These are phyloP conservation scores for Backusella tuberculispora DNA, from an alignment of 192 early-diverging fungal genomes.

Conservation along the genomic window DNA sequence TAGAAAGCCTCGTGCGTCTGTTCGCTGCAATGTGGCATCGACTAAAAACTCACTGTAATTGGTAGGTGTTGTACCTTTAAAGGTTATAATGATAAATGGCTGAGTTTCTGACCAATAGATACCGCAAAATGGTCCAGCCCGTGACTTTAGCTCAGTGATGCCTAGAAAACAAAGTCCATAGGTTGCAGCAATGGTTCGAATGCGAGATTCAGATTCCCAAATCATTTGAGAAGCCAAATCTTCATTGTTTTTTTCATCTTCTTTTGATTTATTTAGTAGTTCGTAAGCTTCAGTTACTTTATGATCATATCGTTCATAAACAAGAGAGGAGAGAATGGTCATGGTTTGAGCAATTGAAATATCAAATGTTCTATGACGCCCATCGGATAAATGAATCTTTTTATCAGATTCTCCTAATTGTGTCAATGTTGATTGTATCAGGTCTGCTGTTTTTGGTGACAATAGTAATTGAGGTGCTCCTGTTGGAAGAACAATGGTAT, in stretches of 20 bases:
- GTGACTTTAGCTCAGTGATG: conserved; percentile 49
- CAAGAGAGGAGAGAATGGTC: conserved; percentile 47
- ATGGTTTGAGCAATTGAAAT: conserved; percentile 46
- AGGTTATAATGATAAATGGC: conserved; percentile 48
- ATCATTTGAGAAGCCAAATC: conserved; percentile 23
- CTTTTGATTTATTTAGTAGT: not conserved
- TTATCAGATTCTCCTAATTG: not conserved
- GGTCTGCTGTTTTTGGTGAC: conserved; percentile 3
- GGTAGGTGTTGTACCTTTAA: conserved; percentile 58
- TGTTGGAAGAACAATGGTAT: not conserved
- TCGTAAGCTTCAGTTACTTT: conserved; percentile 44
- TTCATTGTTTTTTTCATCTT: not conserved
- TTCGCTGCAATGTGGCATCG: conserved; percentile 51
- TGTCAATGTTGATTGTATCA: conserved; percentile 26
- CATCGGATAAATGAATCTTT: not conserved
- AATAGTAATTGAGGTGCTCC: conserved; percentile 32
- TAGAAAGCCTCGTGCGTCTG: conserved; percentile 50
- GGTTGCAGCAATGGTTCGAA: conserved; percentile 31
- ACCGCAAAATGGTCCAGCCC: conserved; percentile 52
- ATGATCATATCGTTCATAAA: conserved; percentile 52
- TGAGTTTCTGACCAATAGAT: conserved; percentile 49
- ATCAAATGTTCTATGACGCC: conserved; percentile 36
- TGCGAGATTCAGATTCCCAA: conserved; percentile 38
- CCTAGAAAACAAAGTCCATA: conserved; percentile 47
- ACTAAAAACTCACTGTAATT: conserved; percentile 54